Evolutionary conservation across 345 rosid species (phyloP).

Genomic region (Rhodomyrtus tomentosa): DNA sequence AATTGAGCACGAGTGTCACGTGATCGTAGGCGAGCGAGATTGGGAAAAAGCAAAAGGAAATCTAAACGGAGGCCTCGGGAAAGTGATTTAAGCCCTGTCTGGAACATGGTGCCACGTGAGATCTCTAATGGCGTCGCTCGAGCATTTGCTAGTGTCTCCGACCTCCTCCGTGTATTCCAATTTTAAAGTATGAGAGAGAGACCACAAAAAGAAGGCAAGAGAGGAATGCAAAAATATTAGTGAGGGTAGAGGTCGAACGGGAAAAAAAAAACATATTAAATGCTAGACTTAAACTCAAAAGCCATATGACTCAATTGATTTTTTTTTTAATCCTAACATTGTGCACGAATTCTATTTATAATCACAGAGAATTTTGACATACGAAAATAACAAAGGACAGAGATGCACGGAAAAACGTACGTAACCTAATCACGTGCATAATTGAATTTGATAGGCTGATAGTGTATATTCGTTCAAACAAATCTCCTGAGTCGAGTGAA

Average conservation of each 20-base stretch:
- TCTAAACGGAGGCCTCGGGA: fast-evolving
- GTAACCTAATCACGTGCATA: neutral
- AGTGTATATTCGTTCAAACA: neutral
- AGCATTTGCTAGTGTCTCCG: fast-evolving
- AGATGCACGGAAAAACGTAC: neutral
- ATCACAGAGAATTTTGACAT: neutral
- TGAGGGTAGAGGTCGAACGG: neutral
- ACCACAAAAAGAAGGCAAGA: neutral
- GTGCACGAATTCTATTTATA: neutral
- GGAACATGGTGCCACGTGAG: fast-evolving
- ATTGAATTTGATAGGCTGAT: neutral
- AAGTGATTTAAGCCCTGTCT: neutral
- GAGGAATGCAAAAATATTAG: neutral
- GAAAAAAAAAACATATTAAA: neutral
- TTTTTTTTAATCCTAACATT: neutral
- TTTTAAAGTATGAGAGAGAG: fast-evolving
- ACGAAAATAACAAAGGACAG: neutral
- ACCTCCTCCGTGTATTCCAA: fast-evolving
- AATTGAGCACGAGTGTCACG: neutral
- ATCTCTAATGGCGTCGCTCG: fast-evolving
- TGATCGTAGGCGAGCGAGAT: fast-evolving
- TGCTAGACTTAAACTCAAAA: neutral
- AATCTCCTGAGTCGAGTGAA: neutral
- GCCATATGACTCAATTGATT: neutral
- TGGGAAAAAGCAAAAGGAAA: neutral